phyloP scores from a whole-genome alignment of 257 asterid species.

The Leonotis leonurus region DNA sequence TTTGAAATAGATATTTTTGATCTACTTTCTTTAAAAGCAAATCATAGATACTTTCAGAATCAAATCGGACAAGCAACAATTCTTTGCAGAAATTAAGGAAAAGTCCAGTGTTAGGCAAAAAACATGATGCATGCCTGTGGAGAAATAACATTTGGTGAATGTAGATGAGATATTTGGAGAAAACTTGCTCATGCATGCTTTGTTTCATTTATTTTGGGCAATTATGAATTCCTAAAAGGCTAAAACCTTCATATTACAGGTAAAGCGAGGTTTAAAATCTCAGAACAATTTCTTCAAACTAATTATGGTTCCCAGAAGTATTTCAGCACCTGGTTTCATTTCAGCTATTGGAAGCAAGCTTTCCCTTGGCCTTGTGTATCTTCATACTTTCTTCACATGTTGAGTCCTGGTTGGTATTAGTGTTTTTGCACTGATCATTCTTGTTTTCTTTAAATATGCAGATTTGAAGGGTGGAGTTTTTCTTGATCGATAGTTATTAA shows the following conservation, averaged over 20 bases:
- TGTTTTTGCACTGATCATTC: too few species aligned
- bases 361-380: conserved; percentile 76
- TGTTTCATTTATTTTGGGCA: too few species aligned
- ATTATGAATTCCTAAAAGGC: too few species aligned
- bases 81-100: background rate
- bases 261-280: background rate
- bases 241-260: too few species aligned
- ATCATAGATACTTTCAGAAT: too few species aligned
- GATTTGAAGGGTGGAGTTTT: too few species aligned
- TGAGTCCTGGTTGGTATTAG: too few species aligned
- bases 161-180: background rate
- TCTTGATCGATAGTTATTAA: too few species aligned
- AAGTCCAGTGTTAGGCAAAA: background rate
- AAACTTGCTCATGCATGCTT: too few species aligned
- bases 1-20: background rate
- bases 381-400: conserved; percentile 79
- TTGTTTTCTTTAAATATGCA: too few species aligned
- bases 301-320: background rate
- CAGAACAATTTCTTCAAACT: background rate
- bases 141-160: background rate
- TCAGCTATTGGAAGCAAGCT: conserved; percentile 39
- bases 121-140: background rate
- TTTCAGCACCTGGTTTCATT: too few species aligned
- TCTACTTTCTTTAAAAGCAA: background rate
- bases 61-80: background rate